These are phyloP conservation scores for Colletotrichum euphorbiae DNA, from an alignment of 2,329 filamentous ascomycete genomes.

Conservation along the genomic window DNA sequence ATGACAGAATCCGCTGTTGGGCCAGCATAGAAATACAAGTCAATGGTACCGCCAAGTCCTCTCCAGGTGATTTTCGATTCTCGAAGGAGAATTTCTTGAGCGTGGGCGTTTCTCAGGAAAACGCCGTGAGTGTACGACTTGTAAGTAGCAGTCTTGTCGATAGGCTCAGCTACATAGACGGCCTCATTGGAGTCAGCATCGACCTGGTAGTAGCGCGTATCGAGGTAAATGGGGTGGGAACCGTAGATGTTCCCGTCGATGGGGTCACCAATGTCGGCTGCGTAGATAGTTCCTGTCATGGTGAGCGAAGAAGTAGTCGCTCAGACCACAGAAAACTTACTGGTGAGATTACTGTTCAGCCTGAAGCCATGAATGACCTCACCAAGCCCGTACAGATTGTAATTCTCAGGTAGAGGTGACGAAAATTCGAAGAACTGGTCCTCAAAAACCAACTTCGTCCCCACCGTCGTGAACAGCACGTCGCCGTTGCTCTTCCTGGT, in stretches of 20 bases:
- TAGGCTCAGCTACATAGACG: slow-evolving; percentile 66
- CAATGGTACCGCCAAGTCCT: slow-evolving; percentile 79
- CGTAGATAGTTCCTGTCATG: slow-evolving; percentile 61
- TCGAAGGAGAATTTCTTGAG: slow-evolving; percentile 76
- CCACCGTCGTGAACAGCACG: slow-evolving; percentile 74
- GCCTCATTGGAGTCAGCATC: slow-evolving; percentile 59
- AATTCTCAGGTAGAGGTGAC: slow-evolving; percentile 73
- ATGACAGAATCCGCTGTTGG: slow-evolving; percentile 76
- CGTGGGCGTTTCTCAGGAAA: slow-evolving; percentile 81
- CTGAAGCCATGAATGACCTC: slow-evolving; percentile 78
- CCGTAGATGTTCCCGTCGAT: slow-evolving; percentile 80
- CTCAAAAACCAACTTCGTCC: slow-evolving; percentile 75
- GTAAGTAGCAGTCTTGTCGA: slow-evolving; percentile 61
- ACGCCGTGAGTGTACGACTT: slow-evolving; percentile 80
- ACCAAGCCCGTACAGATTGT: slow-evolving; percentile 81
- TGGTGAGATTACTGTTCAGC: slow-evolving; percentile 78
- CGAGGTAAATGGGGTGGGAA: slow-evolving; percentile 81
- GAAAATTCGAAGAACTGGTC: slow-evolving; percentile 83
- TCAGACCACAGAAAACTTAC: slow-evolving; percentile 49
- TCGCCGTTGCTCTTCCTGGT: slow-evolving; percentile 70
- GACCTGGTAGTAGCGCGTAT: slow-evolving; percentile 79
- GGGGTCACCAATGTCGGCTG: slow-evolving; percentile 75
- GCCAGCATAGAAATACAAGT: slow-evolving; percentile 83
- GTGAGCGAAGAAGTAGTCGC: background rate
- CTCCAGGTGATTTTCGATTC: slow-evolving; percentile 77